Evolutionary conservation across 306 rosid species (phyloP), one percentile per base, ranked within the genome.

Genomic region (Hippophae tibetana): DNA sequence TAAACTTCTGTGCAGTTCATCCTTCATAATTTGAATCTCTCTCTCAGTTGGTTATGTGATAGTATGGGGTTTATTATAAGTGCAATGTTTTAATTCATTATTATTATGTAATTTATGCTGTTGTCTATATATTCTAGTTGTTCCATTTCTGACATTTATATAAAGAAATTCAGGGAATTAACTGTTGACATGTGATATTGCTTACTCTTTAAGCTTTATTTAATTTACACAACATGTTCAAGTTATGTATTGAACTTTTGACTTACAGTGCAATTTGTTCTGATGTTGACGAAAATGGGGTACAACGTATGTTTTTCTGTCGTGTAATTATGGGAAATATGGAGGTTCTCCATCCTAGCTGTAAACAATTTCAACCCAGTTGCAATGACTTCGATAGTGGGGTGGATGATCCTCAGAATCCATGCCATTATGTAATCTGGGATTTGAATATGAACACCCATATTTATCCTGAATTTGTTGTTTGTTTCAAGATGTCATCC

Each of bases 211-310:
- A 43, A 42, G 9, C 52, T 47, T 9, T 66, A 63, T 42, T 64
- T 54, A 59, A 40, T 40, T 46, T 42, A 8, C 47, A 8, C 41
- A 14, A 12, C 60, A 10, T 62, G 57, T 57, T 63, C 51, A 47
- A 47, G 65, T 67, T 58, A 65, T 67, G 68, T 42, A 69, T 66
- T 81, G 46, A 69, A 67, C 56, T 66, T 82, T 79, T 64, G 27
- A 55, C 63, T 66, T 69, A 55, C 90, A 84, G 95, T 78, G 95
- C 81, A 65, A 76, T 52, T 67, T 62, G 60, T 64, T 84, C 82
- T 81, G 95, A 90, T 82, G 73, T 76, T 87, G 97, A 87, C 79
- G 94, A 87, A 81, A 82, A 90, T 14, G 86, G 80, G 63, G 76
- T 72, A 69, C 89, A 57, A 18, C 74, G 82, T 81, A 47, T 90